A percentile compares a stretch with the other conserved stretches of the same genome.
phyloP scores from a whole-genome alignment of 108 stramenopile genomes.

The Cylindrotheca fusiformis region DNA sequence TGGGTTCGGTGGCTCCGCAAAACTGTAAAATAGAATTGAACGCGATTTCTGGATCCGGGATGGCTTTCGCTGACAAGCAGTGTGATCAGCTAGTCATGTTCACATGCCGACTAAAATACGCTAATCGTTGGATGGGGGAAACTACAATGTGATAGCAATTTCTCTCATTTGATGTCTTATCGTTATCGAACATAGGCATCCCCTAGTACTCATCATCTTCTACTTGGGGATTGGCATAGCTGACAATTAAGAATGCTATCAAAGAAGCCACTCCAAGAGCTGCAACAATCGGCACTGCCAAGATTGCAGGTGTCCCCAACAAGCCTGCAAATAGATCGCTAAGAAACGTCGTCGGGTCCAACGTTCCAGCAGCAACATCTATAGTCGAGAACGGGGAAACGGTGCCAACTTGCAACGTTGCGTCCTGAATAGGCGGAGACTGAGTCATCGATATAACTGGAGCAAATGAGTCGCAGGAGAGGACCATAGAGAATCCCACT shows the following conservation, averaged over 20 bases:
- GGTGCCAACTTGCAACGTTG: too few relatives aligned
- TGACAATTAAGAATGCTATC: conserved; percentile 64
- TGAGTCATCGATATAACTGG: too few relatives aligned
- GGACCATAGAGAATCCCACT: too few relatives aligned
- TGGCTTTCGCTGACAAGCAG: neutral
- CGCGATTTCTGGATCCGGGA: neutral
- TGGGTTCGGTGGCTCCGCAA: conserved; percentile 3
- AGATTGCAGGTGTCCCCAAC: conserved; percentile 60
- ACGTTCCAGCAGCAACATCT: conserved; percentile 40
- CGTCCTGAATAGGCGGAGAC: too few relatives aligned
- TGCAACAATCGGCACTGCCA: conserved; percentile 72
- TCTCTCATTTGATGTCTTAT: neutral
- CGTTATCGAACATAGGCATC: neutral
- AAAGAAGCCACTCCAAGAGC: conserved; percentile 62
- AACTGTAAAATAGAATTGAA: neutral
- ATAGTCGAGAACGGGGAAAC: neutral
- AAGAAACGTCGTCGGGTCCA: conserved; percentile 79
- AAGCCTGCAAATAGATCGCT: conserved; percentile 60
- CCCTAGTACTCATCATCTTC: conserved; percentile 51
- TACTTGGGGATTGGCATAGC: conserved; percentile 75
- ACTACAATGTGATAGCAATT: neutral
- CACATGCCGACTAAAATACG: neutral
- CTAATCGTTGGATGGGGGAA: neutral
- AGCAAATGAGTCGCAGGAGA: too few relatives aligned
- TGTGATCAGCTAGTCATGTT: too few relatives aligned